Evolutionary conservation across 495 filamentous ascomycete genomes (phyloP), one percentile per base, ranked within the genome.

Genomic region (Xylaria castorea): DNA sequence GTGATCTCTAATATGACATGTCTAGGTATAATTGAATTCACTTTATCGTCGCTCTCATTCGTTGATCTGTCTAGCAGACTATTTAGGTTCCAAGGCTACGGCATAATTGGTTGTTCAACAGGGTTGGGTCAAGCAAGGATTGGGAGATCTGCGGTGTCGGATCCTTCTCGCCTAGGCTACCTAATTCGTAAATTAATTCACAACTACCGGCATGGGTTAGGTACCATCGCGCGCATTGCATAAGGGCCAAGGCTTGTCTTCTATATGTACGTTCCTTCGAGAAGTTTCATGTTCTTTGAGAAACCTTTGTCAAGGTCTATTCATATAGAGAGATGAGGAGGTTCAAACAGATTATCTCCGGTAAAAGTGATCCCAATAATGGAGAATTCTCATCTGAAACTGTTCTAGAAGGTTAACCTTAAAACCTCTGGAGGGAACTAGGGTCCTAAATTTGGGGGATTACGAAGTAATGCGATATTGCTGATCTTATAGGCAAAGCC

Each of bases 141-240:
- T 22, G 58, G 34, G 58, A 38, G 32, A 61, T 61, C 58, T 34
- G 58, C 58, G 38, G 34, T 22, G 14, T 61, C 58, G 58, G 53
- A 38, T 61, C 9, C 12, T 38, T 61, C 58, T 38, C 34, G 38
- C 58, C 53, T 57, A 30, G 9, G 1, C n/a, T 12, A 12, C 53
- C 53, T 57, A 57, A 57, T 57, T 57, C 14, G 11, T 57, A 16
- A 32, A 16, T 22, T 22, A 38, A 61, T 22, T 18, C 38, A 36
- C 58, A 61, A 61, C 58, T 61, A 7, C 58, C 58, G 58, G 32
- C 14, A 9, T 61, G 30, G 30, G 58, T 34, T 61, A 61, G 34
- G 58, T 34, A 61, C 3, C 58, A 61, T 61, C 32, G 18, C 34
- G 58, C 58, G 34, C 34, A 34, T 61, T 61, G n/a, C 25, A 57